Evolutionary conservation across 164 flowering plant genomes (phyloP), one percentile per base, ranked within the genome.

Genomic region (Warburgia ugandensis): DNA sequence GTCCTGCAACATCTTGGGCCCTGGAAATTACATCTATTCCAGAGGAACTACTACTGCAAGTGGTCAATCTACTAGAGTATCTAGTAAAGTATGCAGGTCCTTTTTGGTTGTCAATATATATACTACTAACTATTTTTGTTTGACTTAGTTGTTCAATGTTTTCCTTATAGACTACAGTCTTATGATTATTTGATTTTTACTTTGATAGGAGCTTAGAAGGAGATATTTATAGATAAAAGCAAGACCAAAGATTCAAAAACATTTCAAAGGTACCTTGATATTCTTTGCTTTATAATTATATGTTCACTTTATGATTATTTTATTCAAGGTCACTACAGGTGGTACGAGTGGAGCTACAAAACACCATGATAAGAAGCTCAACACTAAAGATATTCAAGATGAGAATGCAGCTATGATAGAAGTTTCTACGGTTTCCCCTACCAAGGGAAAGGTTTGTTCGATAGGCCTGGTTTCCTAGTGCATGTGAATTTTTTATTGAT

Each of bases 191-290:
- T 52, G 21, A 53, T 32, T 52, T 66, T 20, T 12, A 45, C n/a
- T 32, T 32, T 50, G 17, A 12, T 46, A 79, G 84, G 84, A 79
- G 56, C 60, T 79, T 52, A 79, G 73, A 45, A 68, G 50, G 61
- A 73, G 64, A 59, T 73, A 77, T 16, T 61, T 79, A 47, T 70
- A 71, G 50, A 73, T 79, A 45, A 79, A 79, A 50, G 21, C 71
- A 29, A 64, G 38, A 54, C 65, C 76, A 31, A 74, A 69, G 56
- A 40, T 45, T 13, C 55, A 51, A 21, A 71, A 72, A 60, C 68
- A 64, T 48, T n/a, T 44, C 8, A 58, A 69, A 73, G 80, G 80
- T 72, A 53, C 26, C 29, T 20, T 32, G 56, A 14, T 30, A 32
- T 45, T 27, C 4, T 48, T 9, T 29, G 1, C 43, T 20, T 40